A percentile compares a stretch with the other conserved stretches of the same genome.
These are phyloP conservation scores for Martensiomyces pterosporus DNA, from an alignment of 192 early-diverging fungal genomes.

Conservation along the genomic window DNA sequence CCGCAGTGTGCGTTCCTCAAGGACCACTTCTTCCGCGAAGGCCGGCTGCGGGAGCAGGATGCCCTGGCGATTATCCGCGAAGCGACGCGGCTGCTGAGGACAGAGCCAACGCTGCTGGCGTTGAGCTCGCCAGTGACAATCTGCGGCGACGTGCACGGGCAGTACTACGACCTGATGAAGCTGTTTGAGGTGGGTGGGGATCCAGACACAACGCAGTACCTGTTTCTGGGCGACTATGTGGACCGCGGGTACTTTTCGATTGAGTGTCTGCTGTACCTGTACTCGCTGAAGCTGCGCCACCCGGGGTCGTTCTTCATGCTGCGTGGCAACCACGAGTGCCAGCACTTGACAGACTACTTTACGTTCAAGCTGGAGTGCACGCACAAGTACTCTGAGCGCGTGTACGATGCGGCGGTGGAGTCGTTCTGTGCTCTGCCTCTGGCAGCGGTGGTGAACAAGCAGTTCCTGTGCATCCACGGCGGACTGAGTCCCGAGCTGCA, in stretches of 20 bases:
- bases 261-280: conserved; percentile 92
- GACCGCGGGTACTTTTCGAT: conserved; percentile 97
- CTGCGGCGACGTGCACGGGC: conserved; percentile 98
- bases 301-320: conserved; percentile 80
- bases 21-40: conserved; percentile 89
- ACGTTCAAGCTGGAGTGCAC: conserved; percentile 98
- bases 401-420: conserved; percentile 89
- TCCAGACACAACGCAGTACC: conserved; percentile 83
- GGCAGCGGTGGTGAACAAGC: conserved; percentile 90
- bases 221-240: conserved; percentile 96
- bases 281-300: conserved; percentile 90
- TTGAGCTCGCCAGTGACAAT: conserved; percentile 92
- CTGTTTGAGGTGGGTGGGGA: conserved; percentile 96
- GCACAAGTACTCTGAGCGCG: conserved; percentile 90
- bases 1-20: conserved; percentile 84
- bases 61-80: conserved; percentile 82
- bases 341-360: conserved; percentile 96
- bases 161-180: conserved; percentile 97
- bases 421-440: conserved; percentile 92
- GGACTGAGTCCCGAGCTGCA: conserved; percentile 90
- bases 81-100: conserved; percentile 73
- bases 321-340: conserved; percentile 95
- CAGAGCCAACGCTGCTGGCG: conserved; percentile 82
- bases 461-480: conserved; percentile 95
- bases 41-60: conserved; percentile 86